Evolutionary conservation across 2,329 filamentous ascomycete genomes (phyloP), one percentile per base, ranked within the genome.

Genomic region (Fusarium poae): DNA sequence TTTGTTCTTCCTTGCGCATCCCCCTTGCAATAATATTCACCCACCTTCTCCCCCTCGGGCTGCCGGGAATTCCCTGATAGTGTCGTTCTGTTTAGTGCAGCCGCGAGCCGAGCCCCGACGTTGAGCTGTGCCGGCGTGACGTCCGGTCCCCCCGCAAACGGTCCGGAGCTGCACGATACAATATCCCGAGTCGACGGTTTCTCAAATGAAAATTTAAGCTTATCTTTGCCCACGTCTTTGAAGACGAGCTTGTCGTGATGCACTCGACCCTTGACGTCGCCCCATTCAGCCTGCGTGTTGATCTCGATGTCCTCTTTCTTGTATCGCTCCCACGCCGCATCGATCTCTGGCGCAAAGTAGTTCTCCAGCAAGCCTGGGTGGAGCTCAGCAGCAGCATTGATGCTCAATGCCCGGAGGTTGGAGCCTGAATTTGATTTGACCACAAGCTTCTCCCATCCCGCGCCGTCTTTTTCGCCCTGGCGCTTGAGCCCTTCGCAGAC

Each of bases 1-100:
- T 92, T 92, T 42, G 89, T 91, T 48, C 48, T 39, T 9, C 48
- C 48, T 16, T 86, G 77, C 5, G 70, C 57, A 16, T 84, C 77
- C 35, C 54, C 62, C 15, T 55, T 59, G 8, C 58, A 34, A 77
- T 91, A 91, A 75, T 89, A 91, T 11, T 74, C 76, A 8, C 74
- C 75, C 3, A 84, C 78, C 1, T 73, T 65, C 74, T 87, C 85
- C 51, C 82, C 81, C 56, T 85, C 81, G 16, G 86, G 88, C 79
- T 86, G 88, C 68, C 74, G 72, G n/a, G 76, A 54, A 71, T 85
- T 80, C 21, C 78, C 74, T 50, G 92, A 78, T 63, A 96, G 79
- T 13, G 91, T 94, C 34, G 86, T 89, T 23, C 92, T 85, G 79
- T 94, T 93, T 73, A 95, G 87, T 1, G 90, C 91, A 2, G 92